Evolutionary conservation across 768 basidiomycete genomes (phyloP).

Genomic region (Leccinum arenicola): DNA sequence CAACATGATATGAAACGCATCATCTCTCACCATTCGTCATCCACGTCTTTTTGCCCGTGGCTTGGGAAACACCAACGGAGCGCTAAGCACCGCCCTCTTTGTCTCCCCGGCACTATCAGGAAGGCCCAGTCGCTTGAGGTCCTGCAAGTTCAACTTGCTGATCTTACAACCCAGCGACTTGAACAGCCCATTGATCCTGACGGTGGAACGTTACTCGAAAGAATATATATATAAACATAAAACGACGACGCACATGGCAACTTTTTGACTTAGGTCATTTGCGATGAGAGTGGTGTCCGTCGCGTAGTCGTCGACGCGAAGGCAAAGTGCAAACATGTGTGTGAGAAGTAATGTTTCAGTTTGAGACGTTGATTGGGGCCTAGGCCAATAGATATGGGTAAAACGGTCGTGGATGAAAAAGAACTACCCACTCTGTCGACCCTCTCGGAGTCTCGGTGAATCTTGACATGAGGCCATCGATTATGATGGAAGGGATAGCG

Average conservation of each 20-base stretch:
- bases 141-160: constrained; percentile 50
- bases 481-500: too few relatives aligned
- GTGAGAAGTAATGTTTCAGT: constrained; percentile 72
- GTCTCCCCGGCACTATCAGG: constrained; percentile 57
- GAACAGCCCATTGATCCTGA: constrained; percentile 66
- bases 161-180: constrained; percentile 80
- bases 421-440: not conserved
- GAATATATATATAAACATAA: not conserved
- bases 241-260: constrained; percentile 52
- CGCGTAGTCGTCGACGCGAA: constrained; percentile 75
- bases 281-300: constrained; percentile 68
- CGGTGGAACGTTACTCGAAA: constrained; percentile 1
- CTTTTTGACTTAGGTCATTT: constrained; percentile 65
- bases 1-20: not conserved
- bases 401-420: too few relatives aligned
- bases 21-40: constrained; percentile 8
- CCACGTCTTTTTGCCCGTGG: constrained; percentile 36
- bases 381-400: constrained; percentile 20
- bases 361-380: constrained; percentile 56
- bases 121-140: constrained; percentile 69
- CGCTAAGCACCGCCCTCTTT: constrained; percentile 70
- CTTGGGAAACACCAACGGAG: constrained; percentile 83
- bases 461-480: too few relatives aligned
- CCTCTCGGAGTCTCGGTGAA: too few relatives aligned
- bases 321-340: constrained; percentile 77